Conservation (phyloP, 140 eudicot species). For the Erigeron philadelphicus region DNA sequence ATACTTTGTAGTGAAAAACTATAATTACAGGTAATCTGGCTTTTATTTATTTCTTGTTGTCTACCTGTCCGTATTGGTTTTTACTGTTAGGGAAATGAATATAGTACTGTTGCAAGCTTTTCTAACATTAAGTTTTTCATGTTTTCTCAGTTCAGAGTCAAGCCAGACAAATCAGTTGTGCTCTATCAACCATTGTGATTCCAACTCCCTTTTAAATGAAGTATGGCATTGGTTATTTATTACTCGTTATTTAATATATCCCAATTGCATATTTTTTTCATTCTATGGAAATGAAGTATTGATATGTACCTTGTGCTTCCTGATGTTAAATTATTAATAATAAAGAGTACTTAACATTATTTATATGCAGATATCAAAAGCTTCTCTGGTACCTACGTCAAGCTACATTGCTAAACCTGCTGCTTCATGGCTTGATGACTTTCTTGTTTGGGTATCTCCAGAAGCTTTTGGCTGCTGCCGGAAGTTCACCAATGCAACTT, state of each 20-base stretch:
- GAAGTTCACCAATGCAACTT: slow-evolving; percentile 81
- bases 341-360: not conserved
- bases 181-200: slow-evolving; percentile 88
- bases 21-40: slow-evolving; percentile 66
- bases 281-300: not conserved
- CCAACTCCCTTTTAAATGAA: slow-evolving; percentile 89
- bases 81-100: not conserved
- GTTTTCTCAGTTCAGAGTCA: slow-evolving; percentile 70
- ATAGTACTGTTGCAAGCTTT: not conserved
- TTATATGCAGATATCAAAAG: slow-evolving; percentile 70
- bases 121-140: slow-evolving; percentile 15
- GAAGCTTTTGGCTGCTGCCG: slow-evolving; percentile 99
- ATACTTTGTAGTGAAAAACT: slow-evolving; percentile 83
- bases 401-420: slow-evolving; percentile 99
- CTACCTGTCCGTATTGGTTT: not conserved
- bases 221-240: slow-evolving; percentile 30
- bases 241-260: not conserved
- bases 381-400: slow-evolving; percentile 74
- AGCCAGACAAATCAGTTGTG: slow-evolving; percentile 84
- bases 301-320: not conserved
- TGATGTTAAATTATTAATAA: not conserved
- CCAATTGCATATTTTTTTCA: not conserved
- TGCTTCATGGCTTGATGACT: slow-evolving; percentile 99
- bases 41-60: not conserved
- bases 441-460: slow-evolving; percentile 96